phyloP scores from a whole-genome alignment of 306 rosid genomes.

The Casuarina equisetifolia region DNA sequence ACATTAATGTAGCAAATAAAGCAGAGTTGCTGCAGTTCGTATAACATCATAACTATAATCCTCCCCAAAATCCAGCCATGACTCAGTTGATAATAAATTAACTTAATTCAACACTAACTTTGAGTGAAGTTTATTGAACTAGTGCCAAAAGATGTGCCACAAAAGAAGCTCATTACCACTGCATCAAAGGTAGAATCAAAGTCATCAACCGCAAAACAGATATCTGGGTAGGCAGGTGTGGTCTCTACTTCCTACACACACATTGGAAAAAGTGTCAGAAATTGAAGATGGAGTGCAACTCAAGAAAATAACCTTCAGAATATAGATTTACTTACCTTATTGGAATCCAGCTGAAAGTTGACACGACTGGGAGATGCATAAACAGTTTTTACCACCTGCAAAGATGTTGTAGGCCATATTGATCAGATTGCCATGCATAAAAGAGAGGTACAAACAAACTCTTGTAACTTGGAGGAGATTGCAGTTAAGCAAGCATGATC shows the following conservation, averaged over 20 bases:
- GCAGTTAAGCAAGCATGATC: constrained; percentile 16
- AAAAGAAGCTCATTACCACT: constrained; percentile 64
- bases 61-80: neutral
- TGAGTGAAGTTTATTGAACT: constrained; percentile 8
- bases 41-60: constrained; percentile 10
- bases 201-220: constrained; percentile 95
- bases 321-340: constrained; percentile 56
- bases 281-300: constrained; percentile 22
- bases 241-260: constrained; percentile 90
- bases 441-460: neutral
- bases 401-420: constrained; percentile 23
- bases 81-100: constrained; percentile 9
- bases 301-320: constrained; percentile 14
- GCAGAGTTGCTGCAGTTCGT: neutral
- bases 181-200: constrained; percentile 99
- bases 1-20: constrained; percentile 24
- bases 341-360: constrained; percentile 87
- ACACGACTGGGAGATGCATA: constrained; percentile 98
- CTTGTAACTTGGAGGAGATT: constrained; percentile 16
- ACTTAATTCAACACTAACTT: constrained; percentile 11
- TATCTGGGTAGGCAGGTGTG: constrained; percentile 97
- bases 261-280: constrained; percentile 32
- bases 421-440: constrained; percentile 17
- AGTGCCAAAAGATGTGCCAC: constrained; percentile 12
- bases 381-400: constrained; percentile 92